Conservation (phyloP, 306 rosid species). For the Luffa acutangula region DNA sequence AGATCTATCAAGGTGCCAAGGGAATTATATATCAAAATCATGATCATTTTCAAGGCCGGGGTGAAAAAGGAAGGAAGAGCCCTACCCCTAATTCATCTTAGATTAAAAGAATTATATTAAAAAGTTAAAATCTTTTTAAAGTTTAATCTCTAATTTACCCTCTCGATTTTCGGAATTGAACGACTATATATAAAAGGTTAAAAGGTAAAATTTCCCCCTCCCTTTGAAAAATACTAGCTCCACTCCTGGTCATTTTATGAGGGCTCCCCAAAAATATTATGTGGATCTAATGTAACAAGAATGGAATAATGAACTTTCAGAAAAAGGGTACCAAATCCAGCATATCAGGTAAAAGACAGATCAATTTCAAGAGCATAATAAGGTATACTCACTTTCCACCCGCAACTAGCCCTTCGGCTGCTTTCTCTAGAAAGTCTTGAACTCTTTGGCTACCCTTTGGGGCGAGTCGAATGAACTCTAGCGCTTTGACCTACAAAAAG, state of each 20-base stretch:
- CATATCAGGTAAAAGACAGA: background rate
- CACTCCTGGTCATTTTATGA: background rate
- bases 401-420: conserved; percentile 84
- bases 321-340: background rate
- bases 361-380: background rate
- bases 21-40: background rate
- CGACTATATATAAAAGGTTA: too few relatives aligned
- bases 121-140: background rate
- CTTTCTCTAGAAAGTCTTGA: conserved; percentile 82
- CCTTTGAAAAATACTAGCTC: background rate
- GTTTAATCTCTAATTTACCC: background rate
- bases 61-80: too few relatives aligned
- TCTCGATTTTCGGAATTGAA: background rate
- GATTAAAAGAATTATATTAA: background rate
- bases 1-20: background rate
- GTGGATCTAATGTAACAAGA: background rate
- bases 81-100: too few relatives aligned
- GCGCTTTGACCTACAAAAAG: conserved; percentile 51
- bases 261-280: background rate
- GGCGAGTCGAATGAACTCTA: conserved; percentile 70
- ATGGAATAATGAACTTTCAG: background rate
- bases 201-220: background rate
- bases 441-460: conserved; percentile 92
- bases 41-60: background rate
- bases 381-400: conserved; percentile 92